Conservation (phyloP, 192 early-diverging fungal species). For the Obelidium mucronatum region DNA sequence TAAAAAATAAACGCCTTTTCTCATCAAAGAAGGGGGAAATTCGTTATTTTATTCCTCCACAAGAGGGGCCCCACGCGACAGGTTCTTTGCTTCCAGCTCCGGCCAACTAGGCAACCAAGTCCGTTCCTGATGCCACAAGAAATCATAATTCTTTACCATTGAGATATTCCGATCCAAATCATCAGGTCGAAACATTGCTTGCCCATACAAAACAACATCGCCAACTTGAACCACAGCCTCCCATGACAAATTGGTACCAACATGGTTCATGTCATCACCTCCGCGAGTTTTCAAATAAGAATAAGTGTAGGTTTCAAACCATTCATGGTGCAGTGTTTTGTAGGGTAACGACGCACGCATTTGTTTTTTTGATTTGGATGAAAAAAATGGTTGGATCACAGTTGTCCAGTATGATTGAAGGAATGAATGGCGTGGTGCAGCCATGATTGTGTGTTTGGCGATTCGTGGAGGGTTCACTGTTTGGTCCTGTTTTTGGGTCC, state of each 20-base stretch:
- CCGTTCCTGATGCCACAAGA: conserved; percentile 3
- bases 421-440: conserved; percentile 5
- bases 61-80: too few species aligned
- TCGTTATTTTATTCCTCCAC: too few species aligned
- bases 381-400: not conserved
- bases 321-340: conserved; percentile 8
- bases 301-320: conserved; percentile 1
- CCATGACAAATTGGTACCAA: not conserved
- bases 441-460: conserved; percentile 3
- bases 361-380: conserved; percentile 7
- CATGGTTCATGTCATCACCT: not conserved
- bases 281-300: not conserved
- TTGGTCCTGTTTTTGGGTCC: not conserved
- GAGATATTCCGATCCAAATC: conserved; percentile 12
- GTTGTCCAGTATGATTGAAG: not conserved
- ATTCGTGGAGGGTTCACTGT: not conserved
- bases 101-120: conserved; percentile 14
- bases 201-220: conserved; percentile 12
- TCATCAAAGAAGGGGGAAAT: too few species aligned
- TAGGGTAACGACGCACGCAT: not conserved
- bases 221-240: not conserved
- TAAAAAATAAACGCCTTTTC: too few species aligned
- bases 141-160: conserved; percentile 17
- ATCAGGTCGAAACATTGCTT: conserved; percentile 12
- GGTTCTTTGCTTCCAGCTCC: conserved; percentile 1